phyloP scores from a whole-genome alignment of 148 eudicot genomes.

The Diospyros kaki region DNA sequence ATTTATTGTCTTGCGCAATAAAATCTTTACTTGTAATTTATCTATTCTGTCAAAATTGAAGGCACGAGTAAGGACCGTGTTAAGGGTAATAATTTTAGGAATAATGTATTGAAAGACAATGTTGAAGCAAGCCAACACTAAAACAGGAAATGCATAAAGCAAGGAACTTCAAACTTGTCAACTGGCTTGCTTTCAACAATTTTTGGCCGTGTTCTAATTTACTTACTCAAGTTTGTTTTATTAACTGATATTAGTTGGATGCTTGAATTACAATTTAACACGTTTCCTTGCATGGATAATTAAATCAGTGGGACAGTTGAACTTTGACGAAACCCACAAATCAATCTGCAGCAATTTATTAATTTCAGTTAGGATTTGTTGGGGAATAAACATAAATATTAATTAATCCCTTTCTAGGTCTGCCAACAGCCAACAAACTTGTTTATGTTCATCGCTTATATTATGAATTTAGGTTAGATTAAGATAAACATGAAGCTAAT shows the following conservation, averaged over 20 bases:
- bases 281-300: background rate
- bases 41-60: too few relatives aligned
- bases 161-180: background rate
- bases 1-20: too few relatives aligned
- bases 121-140: background rate
- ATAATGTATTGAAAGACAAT: background rate
- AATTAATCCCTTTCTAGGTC: conserved; percentile 7
- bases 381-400: background rate
- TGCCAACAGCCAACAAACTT: conserved; percentile 4
- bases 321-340: background rate
- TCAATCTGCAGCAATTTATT: conserved; percentile 5
- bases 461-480: background rate
- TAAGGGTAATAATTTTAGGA: too few relatives aligned
- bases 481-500: background rate
- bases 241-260: background rate
- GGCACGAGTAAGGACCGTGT: too few relatives aligned
- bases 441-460: background rate
- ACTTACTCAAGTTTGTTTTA: too few relatives aligned
- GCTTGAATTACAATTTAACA: background rate
- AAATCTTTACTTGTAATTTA: too few relatives aligned
- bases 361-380: conserved; percentile 4
- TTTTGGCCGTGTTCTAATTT: background rate
- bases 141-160: background rate
- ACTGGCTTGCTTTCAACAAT: background rate
- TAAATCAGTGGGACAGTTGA: conserved; percentile 25